phyloP scores from a whole-genome alignment of 306 rosid genomes.

The Lathyrus oleraceus region DNA sequence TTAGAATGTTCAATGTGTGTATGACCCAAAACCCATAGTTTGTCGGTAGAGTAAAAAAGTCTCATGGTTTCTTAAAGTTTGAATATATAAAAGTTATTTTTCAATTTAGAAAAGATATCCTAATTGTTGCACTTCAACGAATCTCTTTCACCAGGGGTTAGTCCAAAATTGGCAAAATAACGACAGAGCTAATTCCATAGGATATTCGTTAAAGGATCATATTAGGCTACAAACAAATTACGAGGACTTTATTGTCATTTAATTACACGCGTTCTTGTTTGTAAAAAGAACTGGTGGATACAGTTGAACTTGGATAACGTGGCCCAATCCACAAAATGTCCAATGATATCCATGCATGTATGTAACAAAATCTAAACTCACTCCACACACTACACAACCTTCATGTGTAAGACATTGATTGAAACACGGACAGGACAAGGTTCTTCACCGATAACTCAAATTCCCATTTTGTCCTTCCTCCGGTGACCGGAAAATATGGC shows the following conservation, averaged over 20 bases:
- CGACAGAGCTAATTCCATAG: slow-evolving; percentile 11
- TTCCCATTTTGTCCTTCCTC: slow-evolving; percentile 25
- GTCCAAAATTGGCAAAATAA: background rate
- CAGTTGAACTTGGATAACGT: slow-evolving; percentile 45
- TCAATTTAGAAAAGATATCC: no score
- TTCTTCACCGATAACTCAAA: slow-evolving; percentile 14
- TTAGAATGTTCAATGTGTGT: no score
- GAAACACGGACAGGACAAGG: slow-evolving; percentile 10
- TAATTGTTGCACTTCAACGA: no score
- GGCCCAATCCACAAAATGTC: slow-evolving; percentile 29
- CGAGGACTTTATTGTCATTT: slow-evolving; percentile 31
- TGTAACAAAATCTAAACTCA: slow-evolving; percentile 2
- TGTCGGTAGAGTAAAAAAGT: no score
- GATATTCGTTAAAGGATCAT: slow-evolving; percentile 21
- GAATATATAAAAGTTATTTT: no score
- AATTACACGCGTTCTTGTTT: background rate
- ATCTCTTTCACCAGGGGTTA: background rate
- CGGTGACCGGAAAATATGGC: slow-evolving; percentile 44
- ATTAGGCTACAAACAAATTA: background rate
- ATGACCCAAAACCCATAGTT: no score
- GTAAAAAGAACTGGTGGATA: slow-evolving; percentile 41
- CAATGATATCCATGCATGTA: slow-evolving; percentile 26
- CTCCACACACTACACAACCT: slow-evolving; percentile 23
- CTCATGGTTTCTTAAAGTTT: no score
- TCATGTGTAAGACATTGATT: slow-evolving; percentile 25